phyloP scores from a whole-genome alignment of 306 rosid species.

The Cucurbita argyrosperma region DNA sequence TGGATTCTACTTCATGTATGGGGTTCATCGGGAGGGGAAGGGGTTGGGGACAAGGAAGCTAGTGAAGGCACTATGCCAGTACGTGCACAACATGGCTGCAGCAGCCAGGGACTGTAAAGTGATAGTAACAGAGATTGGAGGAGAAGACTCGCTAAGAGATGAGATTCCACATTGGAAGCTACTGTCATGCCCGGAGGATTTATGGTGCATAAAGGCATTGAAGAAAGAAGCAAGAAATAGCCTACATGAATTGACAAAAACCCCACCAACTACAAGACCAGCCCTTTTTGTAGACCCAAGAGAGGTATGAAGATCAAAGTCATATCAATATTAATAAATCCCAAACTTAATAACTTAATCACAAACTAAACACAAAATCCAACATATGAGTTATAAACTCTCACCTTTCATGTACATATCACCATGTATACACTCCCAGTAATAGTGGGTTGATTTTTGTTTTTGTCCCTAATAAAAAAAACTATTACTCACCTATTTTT shows the following conservation, averaged over 20 bases:
- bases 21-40: slow-evolving; percentile 57
- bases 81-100: slow-evolving; percentile 68
- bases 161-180: slow-evolving; percentile 82
- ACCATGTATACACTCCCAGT: not conserved
- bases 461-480: not conserved
- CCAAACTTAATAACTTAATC: not conserved
- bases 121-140: slow-evolving; percentile 75
- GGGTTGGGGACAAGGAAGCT: slow-evolving; percentile 68
- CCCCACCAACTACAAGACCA: slow-evolving; percentile 35
- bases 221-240: slow-evolving; percentile 30
- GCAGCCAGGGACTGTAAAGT: slow-evolving; percentile 38
- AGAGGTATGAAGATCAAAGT: slow-evolving; percentile 39
- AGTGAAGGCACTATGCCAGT: slow-evolving; percentile 44
- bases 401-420: not conserved
- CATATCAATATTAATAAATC: slow-evolving; percentile 1
- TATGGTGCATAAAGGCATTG: slow-evolving; percentile 94
- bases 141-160: slow-evolving; percentile 35
- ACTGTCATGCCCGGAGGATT: slow-evolving; percentile 69
- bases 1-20: slow-evolving; percentile 91
- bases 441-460: not conserved
- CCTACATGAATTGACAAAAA: slow-evolving; percentile 41
- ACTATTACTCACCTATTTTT: not conserved
- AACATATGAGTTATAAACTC: not conserved
- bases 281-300: slow-evolving; percentile 97
- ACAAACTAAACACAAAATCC: not conserved